Evolutionary conservation across 495 filamentous ascomycete genomes (phyloP), one percentile per base, ranked within the genome.

Genomic region (Aspergillus diversus): DNA sequence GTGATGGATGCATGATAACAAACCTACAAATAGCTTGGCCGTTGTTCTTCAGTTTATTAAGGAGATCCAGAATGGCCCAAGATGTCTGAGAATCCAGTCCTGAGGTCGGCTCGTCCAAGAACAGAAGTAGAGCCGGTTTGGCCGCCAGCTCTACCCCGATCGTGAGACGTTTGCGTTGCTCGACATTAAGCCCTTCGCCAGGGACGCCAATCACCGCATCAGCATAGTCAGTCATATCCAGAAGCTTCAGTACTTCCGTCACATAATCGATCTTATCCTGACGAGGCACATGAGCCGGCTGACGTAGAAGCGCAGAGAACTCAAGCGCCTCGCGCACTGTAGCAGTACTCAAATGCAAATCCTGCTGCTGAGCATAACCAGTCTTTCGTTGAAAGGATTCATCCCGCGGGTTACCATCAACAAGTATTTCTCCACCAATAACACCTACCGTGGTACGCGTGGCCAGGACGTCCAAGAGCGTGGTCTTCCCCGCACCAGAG

Each of bases 81-180:
- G 92, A 90, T 2, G 91, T 94, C 65, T 96, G 91, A 69, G 85
- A 87, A 76, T 95, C 91, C 5, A 93, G 79, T 71, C 91, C 91
- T n/a, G 90, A 92, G 7, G 91, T 93, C n/a, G 92, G 92, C 66
- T 97, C 92, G 70, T 97, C 92, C 27, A 97, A 85, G 75, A 96
- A 97, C n/a, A 97, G 84, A 8, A 96, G 81, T 7, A 96, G 83
- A 31, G 87, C 86, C 12, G 92, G 92, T 74, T 91, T 93, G 17
- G 92, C 92, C 37, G 89, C 92, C 13, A 97, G 83, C 68, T 97
- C 92, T 27, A 95, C 91, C 71, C 90, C 92, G 63, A 97, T 95
- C 8, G 92, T 95, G 8, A 95, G 75, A 17, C 90, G 85, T 72
- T 97, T 97, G 1, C 92, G 81, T 71, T 96, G 92, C 69, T 96